Conservation (phyloP, 306 rosid genomes). For the Crotalaria pallida region DNA sequence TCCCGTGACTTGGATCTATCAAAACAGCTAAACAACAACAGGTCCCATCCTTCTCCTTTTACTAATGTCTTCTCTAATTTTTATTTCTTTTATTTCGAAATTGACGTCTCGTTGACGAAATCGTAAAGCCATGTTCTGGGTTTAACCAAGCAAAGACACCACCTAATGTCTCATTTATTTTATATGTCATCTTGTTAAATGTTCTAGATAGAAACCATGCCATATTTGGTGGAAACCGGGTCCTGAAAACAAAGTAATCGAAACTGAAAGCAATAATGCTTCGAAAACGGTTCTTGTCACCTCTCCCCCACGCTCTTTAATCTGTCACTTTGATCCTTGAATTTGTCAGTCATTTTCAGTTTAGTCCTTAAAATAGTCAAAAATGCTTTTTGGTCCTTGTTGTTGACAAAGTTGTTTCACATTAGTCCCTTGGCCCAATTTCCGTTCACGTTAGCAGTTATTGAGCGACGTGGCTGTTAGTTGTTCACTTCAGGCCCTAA, state of each 20-base stretch:
- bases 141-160: slow-evolving; percentile 8
- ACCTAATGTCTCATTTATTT: slow-evolving; percentile 8
- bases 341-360: no score
- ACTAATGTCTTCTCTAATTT: not conserved
- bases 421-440: no score
- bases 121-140: slow-evolving; percentile 29
- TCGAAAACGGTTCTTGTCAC: slow-evolving; percentile 32
- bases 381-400: no score
- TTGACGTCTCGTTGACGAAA: slow-evolving; percentile 29
- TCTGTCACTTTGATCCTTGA: no score
- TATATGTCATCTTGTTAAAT: slow-evolving; percentile 13
- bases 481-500: no score
- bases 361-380: no score
- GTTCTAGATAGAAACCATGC: slow-evolving; percentile 40
- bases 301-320: no score
- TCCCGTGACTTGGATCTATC: slow-evolving; percentile 35
- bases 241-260: slow-evolving; percentile 25
- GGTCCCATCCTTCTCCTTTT: not conserved
- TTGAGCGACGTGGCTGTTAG: no score
- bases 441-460: no score
- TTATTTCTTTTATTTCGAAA: not conserved
- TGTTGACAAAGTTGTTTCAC: no score
- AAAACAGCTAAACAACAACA: not conserved
- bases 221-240: slow-evolving; percentile 45
- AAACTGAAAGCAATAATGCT: slow-evolving; percentile 29